Evolutionary conservation across 768 basidiomycete genomes (phyloP).

Genomic region (Xerocomellus chrysenteron): DNA sequence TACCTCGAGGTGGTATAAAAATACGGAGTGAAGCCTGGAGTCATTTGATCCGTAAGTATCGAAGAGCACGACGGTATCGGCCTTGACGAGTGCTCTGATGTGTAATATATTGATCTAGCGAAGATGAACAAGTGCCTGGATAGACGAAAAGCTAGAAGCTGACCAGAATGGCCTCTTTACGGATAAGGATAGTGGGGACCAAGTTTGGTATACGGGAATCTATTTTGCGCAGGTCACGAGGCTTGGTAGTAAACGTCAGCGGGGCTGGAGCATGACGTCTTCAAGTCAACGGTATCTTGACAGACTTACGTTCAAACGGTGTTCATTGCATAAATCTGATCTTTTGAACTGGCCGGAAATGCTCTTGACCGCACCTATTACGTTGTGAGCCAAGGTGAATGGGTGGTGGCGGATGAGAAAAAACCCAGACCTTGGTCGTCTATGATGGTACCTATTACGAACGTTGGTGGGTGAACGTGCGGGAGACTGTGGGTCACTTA

Average conservation of each 20-base stretch:
- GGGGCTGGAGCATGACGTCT: conserved; percentile 18
- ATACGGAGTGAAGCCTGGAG: conserved; percentile 82
- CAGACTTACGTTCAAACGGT: conserved; percentile 80
- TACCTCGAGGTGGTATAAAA: conserved; percentile 86
- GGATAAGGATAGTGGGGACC: conserved; percentile 88
- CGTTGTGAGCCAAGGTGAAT: conserved; percentile 19
- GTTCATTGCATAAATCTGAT: conserved; percentile 83
- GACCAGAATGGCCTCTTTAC: conserved; percentile 86
- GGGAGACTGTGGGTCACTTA: conserved; percentile 42
- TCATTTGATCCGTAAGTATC: conserved; percentile 89
- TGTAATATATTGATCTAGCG: conserved; percentile 87
- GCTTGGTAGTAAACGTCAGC: conserved; percentile 46
- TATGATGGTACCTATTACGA: conserved; percentile 71
- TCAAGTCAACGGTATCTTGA: conserved; percentile 12
- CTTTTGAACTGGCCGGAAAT: conserved; percentile 90
- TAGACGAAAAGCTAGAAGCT: conserved; percentile 26
- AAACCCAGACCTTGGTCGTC: conserved; percentile 70
- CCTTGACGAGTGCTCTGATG: conserved; percentile 92
- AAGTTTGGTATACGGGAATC: conserved; percentile 93
- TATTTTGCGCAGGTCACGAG: conserved; percentile 95
- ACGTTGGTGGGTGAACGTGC: conserved; percentile 10
- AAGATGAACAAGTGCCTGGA: conserved; percentile 12
- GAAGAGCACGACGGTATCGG: conserved; percentile 87
- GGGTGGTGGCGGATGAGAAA: conserved; percentile 10
- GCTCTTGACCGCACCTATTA: conserved; percentile 78